Percentiles rank a stretch among this genome's conserved stretches.
These are phyloP conservation scores for Metschnikowia lachancei DNA, from an alignment of 805 yeast genomes.

Conservation along the genomic window DNA sequence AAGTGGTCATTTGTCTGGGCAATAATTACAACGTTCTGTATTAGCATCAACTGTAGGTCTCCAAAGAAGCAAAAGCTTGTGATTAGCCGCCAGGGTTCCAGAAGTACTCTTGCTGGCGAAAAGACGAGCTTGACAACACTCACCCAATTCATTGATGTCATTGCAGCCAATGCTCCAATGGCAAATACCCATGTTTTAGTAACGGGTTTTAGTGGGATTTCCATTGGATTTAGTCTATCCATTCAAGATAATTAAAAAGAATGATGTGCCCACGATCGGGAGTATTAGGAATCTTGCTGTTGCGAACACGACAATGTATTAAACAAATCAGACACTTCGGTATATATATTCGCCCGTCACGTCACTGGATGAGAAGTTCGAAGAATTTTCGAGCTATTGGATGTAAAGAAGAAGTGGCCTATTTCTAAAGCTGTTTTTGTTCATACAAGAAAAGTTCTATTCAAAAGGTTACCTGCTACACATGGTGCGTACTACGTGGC, in stretches of 20 bases:
- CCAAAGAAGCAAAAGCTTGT: slow-evolving; percentile 37
- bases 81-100: slow-evolving; percentile 39
- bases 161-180: slow-evolving; percentile 23
- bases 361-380: too few species aligned
- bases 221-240: slow-evolving; percentile 12
- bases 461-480: too few species aligned
- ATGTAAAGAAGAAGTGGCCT: too few species aligned
- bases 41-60: slow-evolving; percentile 23
- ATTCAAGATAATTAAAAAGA: neutral
- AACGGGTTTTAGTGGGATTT: slow-evolving; percentile 17
- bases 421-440: too few species aligned
- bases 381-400: too few species aligned
- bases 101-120: slow-evolving; percentile 26
- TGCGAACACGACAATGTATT: neutral
- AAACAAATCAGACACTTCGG: neutral
- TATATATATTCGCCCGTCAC: neutral
- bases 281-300: too few species aligned
- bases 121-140: slow-evolving; percentile 23
- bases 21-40: slow-evolving; percentile 22
- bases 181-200: slow-evolving; percentile 30
- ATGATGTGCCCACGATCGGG: neutral
- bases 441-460: too few species aligned
- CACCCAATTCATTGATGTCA: slow-evolving; percentile 23
- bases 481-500: too few species aligned
- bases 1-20: slow-evolving; percentile 22